These are phyloP conservation scores for Trichocladium uniseriatum DNA, from an alignment of 495 filamentous ascomycete species.

Conservation along the genomic window DNA sequence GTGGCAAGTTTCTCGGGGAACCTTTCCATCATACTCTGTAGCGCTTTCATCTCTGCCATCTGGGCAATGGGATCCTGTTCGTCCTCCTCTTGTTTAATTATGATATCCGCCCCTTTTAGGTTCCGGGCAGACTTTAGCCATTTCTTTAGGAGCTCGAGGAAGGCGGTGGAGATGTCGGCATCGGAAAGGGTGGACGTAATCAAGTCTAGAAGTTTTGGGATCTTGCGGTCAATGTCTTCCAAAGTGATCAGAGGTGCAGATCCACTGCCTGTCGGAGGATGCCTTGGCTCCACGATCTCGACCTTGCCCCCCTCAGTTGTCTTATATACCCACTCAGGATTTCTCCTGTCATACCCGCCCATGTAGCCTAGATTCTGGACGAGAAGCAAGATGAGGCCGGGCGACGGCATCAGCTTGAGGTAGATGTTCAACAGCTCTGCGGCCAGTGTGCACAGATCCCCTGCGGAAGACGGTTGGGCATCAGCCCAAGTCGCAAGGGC, in stretches of 20 bases:
- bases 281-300: conserved; percentile 20
- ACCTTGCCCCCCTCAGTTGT: conserved; percentile 17
- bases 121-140: conserved; percentile 44
- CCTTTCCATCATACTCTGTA: conserved; percentile 57
- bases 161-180: conserved; percentile 50
- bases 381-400: conserved; percentile 33
- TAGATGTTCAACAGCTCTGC: conserved; percentile 36
- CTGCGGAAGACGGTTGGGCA: conserved; percentile 13
- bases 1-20: conserved; percentile 59
- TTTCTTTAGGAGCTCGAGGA: conserved; percentile 51
- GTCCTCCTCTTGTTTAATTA: conserved; percentile 26
- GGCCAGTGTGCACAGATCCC: conserved; percentile 31
- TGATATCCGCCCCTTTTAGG: conserved; percentile 2
- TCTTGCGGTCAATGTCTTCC: conserved; percentile 38
- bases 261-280: not conserved
- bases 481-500: conserved; percentile 49
- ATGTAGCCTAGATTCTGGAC: conserved; percentile 33
- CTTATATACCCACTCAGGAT: conserved; percentile 32
- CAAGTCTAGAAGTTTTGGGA: conserved; percentile 46
- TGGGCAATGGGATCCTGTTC: conserved; percentile 36
- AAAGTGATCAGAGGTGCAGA: conserved; percentile 1
- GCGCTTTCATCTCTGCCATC: conserved; percentile 52
- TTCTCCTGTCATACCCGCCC: conserved; percentile 24
- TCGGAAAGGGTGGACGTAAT: conserved; percentile 45
- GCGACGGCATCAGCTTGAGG: conserved; percentile 38